These are phyloP conservation scores for Talaromyces borbonicus DNA, from an alignment of 495 filamentous ascomycete genomes.

Conservation along the genomic window DNA sequence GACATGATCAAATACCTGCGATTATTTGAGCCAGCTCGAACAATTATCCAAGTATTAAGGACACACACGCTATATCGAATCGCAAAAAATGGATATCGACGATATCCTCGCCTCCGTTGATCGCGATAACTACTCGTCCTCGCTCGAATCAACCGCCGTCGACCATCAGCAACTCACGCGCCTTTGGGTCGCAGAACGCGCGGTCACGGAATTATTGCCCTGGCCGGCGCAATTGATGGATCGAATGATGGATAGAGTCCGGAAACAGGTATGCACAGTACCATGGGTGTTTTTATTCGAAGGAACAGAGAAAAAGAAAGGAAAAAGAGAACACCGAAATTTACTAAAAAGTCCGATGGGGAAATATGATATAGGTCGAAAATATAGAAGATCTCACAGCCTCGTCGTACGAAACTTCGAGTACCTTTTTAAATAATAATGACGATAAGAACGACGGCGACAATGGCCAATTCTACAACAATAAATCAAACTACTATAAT, in stretches of 20 bases:
- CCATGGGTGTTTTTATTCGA: background rate
- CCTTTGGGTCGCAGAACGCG: slow-evolving; percentile 85
- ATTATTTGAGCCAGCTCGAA: background rate
- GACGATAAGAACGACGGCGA: slow-evolving; percentile 1
- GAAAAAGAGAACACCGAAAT: background rate
- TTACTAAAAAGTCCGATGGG: no score
- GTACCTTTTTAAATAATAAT: slow-evolving; percentile 38
- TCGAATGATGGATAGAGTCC: slow-evolving; percentile 66
- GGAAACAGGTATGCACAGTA: slow-evolving; percentile 51
- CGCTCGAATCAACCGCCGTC: slow-evolving; percentile 46
- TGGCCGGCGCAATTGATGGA: slow-evolving; percentile 61
- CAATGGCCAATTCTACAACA: background rate
- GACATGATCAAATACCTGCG: background rate
- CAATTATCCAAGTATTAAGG: background rate
- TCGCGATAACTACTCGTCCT: slow-evolving; percentile 41
- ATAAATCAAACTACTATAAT: no score
- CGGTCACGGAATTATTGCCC: slow-evolving; percentile 70
- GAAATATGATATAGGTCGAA: no score
- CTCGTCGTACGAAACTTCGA: slow-evolving; percentile 23
- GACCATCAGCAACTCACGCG: slow-evolving; percentile 86
- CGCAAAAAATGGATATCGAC: slow-evolving; percentile 66
- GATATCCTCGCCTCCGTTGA: slow-evolving; percentile 81
- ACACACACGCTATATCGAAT: background rate
- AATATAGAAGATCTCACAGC: slow-evolving; percentile 62
- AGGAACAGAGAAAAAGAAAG: background rate